Conservation (phyloP, 139 green algal genomes). For the Chlamydomonas sphaeroides region DNA sequence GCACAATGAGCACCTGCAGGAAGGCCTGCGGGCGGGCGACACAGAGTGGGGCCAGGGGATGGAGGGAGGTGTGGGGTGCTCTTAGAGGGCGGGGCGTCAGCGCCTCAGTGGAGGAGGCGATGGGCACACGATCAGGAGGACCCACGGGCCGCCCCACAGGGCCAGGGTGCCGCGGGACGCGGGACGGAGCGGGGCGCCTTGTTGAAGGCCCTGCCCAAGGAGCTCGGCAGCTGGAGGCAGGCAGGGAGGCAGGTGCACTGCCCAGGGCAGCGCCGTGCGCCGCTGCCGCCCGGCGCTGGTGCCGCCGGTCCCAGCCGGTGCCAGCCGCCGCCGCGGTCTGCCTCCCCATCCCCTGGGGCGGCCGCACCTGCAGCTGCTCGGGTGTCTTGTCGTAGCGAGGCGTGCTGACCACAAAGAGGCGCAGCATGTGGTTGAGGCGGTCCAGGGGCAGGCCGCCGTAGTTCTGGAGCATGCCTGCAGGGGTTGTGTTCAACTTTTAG, state of each 20-base stretch:
- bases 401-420: conserved; percentile 88
- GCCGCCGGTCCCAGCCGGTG: background rate
- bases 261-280: too few relatives aligned
- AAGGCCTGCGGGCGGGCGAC: background rate
- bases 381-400: conserved; percentile 47
- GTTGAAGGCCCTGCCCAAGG: background rate
- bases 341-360: too few relatives aligned
- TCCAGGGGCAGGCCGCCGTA: conserved; percentile 86
- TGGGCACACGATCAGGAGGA: too few relatives aligned
- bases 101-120: too few relatives aligned
- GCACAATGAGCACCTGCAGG: conserved; percentile 33
- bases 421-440: conserved; percentile 95
- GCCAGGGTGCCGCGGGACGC: too few relatives aligned
- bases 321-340: background rate
- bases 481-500: too few relatives aligned
- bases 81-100: too few relatives aligned
- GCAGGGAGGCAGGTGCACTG: too few relatives aligned
- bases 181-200: too few relatives aligned
- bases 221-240: too few relatives aligned
- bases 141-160: too few relatives aligned
- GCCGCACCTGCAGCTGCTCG: conserved; percentile 35
- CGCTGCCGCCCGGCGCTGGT: background rate
- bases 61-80: background rate
- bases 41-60: background rate
- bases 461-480: conserved; percentile 87